A percentile compares a stretch with the other conserved stretches of the same genome.
Conservation (phyloP, 2,329 filamentous ascomycete genomes). For the Pezicula rhizophila region DNA sequence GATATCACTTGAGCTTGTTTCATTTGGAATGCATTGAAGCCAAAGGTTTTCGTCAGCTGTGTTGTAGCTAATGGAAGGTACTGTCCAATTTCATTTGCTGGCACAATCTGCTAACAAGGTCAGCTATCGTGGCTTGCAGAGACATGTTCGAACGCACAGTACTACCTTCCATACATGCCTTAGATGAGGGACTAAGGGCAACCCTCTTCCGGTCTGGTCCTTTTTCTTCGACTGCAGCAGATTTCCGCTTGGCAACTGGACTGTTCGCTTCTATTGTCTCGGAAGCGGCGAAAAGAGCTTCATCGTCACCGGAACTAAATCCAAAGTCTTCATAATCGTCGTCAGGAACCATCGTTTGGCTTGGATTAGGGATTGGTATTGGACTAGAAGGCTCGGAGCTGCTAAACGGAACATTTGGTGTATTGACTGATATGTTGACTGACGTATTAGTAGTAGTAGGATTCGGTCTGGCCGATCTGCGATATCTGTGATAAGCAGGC, state of each 20-base stretch:
- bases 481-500: too few relatives aligned
- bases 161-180: background rate
- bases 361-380: background rate
- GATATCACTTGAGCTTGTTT: slow-evolving; percentile 40
- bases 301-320: slow-evolving; percentile 5
- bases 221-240: background rate
- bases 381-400: too few relatives aligned
- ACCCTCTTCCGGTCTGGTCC: slow-evolving; percentile 5
- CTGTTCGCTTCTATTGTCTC: background rate
- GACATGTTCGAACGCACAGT: too few relatives aligned
- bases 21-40: slow-evolving; percentile 34
- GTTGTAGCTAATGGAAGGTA: slow-evolving; percentile 21
- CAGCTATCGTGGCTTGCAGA: too few relatives aligned
- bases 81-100: background rate
- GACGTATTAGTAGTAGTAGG: too few relatives aligned
- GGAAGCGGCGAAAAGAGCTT: background rate
- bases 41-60: slow-evolving; percentile 35
- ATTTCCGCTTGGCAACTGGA: slow-evolving; percentile 4
- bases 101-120: too few relatives aligned
- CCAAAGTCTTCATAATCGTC: slow-evolving; percentile 1
- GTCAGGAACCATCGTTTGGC: background rate
- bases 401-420: too few relatives aligned
- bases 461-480: too few relatives aligned
- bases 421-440: too few relatives aligned
- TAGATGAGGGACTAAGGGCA: background rate